Evolutionary conservation across 257 asterid species (phyloP).

Genomic region (Solanum chilense): DNA sequence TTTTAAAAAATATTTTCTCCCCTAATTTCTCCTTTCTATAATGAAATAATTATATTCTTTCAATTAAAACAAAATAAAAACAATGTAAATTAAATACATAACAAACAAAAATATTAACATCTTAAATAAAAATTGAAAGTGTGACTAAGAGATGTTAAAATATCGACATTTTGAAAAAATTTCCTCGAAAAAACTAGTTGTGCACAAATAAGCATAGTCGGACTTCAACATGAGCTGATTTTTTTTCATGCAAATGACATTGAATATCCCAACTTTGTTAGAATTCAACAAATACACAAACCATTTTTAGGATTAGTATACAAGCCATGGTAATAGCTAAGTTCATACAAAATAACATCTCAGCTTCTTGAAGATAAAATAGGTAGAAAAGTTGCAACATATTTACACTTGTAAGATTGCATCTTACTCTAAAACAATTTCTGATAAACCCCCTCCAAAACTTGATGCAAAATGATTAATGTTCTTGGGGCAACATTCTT

Average conservation of each 20-base stretch:
- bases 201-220: not conserved
- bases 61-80: too few relatives aligned
- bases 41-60: too few relatives aligned
- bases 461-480: constrained; percentile 13
- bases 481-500: constrained; percentile 33
- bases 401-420: not conserved
- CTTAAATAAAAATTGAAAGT: too few relatives aligned
- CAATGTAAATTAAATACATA: too few relatives aligned
- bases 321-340: not conserved
- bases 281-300: not conserved
- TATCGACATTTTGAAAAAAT: too few relatives aligned
- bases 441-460: constrained; percentile 34
- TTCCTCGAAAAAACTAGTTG: not conserved
- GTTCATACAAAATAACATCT: not conserved
- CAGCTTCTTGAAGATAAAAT: not conserved
- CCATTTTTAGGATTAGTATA: not conserved
- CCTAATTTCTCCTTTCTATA: too few relatives aligned
- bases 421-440: constrained; percentile 40
- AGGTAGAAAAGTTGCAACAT: not conserved
- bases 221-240: not conserved
- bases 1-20: too few relatives aligned
- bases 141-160: too few relatives aligned
- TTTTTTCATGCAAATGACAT: not conserved
- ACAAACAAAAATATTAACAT: too few relatives aligned
- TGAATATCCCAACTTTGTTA: not conserved